Base-by-base conservation (phyloP, 352 stramenopile genomes). In the Phytophthora idaei region DNA sequence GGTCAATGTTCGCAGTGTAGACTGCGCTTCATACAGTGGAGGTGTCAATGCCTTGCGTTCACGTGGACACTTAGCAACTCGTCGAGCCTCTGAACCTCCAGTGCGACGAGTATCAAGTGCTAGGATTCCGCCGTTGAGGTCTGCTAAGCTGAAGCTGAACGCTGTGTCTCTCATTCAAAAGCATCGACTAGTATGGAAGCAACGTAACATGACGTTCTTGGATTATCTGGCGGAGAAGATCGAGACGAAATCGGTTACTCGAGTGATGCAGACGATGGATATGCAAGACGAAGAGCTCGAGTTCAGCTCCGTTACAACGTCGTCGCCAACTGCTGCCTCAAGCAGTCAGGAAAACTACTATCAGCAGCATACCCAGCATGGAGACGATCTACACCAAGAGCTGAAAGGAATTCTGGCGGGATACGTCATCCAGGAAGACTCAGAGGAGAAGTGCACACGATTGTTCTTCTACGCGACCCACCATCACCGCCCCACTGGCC, bases 381-480 rank as follows among this genome's bases (percentile, higher is more conserved):
- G 32, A 32, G 57, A 58, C 39, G 51, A 66, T 45, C 7, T 62
- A 32, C 64, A 42, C 14, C 49, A 71, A 2, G 66, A 73, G 8
- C 45, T 89, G 5, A 75, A 78, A 25, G 78, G 80, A 0, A 58
- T 90, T 41, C 28, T 88, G 3, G 73, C 74, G 0, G 83, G 83
- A 15, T 91, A 91, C 53, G 78, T 87, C 25, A 57, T 90, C 4
- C 77, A 87, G 25, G 83, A 90, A 61, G 78, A 90, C 51, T 74
- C 71, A 17, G 65, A 77, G 36, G 78, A 80, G 10, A 77, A 90
- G 57, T 83, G 81, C 54, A 91, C 83, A 36, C 77, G 83, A 0
- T 56, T 91, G 15, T 91, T 90, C 62, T 89, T 91, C 56, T 85
- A 89, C 64, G 80, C 74, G 15, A 80, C 69, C 4, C 68, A 77